Evolutionary conservation across 108 stramenopile species (phyloP), one percentile per base, ranked within the genome.

Genomic region (Nannochloropsis granulata): DNA sequence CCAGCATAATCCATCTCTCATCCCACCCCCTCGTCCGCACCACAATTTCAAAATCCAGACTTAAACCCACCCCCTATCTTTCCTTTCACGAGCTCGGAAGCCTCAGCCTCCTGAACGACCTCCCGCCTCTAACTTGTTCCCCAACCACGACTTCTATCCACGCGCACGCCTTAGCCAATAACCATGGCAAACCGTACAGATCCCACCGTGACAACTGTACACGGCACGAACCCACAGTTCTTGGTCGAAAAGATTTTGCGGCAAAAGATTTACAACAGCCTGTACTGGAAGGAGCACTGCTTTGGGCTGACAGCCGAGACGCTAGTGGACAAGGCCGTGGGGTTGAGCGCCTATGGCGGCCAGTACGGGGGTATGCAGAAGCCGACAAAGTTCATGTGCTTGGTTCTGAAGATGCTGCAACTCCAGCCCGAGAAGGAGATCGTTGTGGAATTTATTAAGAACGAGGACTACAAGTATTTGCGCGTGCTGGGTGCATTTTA

Each of bases 221-320:
- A 98, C 86, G 99, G 99, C 1, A 95, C 95, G n/a, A 96, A 99
- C 86, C 97, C 99, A 44, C 97, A 98, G 90, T 96, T 98, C 85
- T 89, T 99, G 42, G 93, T 99, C 88, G 99, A 99, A 90, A 97
- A 97, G 90, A 98, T 99, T 83, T 95, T 95, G 19, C 93, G 98
- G 2, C 94, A 95, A 91, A 95, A 95, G 84, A 97, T 99, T 25
- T 96, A 90, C 81, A 89, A 78, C 42, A 45, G 44, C 21, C 44
- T 79, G 43, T 93, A 93, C 84, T 93, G 93, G 93, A 93, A 92
- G 89, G 92, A 93, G 45, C 43, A 91, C 45, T 93, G 93, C 91
- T 93, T 93, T 80, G 93, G 90, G 56, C 93, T 98, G 71, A 92
- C 95, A 13, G 97, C 96, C 0, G 93, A 90, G 80, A 95, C 95